Base-by-base conservation (phyloP, 768 basidiomycete genomes). In the Obba rivulosa region DNA sequence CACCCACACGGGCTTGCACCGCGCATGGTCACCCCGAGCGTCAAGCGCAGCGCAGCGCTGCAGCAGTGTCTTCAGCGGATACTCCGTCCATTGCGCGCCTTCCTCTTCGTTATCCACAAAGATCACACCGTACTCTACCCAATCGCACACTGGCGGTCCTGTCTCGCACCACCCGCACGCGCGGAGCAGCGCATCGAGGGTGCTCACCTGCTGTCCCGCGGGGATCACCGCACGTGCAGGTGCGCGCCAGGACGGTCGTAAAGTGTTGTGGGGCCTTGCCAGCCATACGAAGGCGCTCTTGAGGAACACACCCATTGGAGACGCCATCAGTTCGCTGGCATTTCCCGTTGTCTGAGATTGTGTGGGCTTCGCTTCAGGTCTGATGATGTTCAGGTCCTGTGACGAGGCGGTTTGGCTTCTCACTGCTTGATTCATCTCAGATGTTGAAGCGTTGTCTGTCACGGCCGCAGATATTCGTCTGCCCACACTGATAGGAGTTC, bases 91-190 rank as follows among this genome's bases (percentile, higher is more conserved):
- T 7, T 4, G 24, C 13, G 41, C 20, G 3, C 8, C 46, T 23
- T 24, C 44, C n/a, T 47, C 45, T 13, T 43, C 25, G 3, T 54
- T 45, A 43, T 65, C 57, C 11, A 63, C 50, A 49, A 65, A 59
- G 16, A 63, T 47, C 38, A 63, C 59, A n/a, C 63, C 63, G n/a
- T 47, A 47, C 18, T 43, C 20, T 3, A 51, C 56, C 53, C 56
- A 59, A 5, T 20, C 14, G 22, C 48, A 53, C 18, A 36, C 36
- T 24, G n/a, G 21, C 21, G 13, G 31, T 35, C 46, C 24, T 4
- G 24, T 24, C 5, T 35, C 42, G 20, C 44, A 22, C 75, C 74
- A 76, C 13, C 73, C 77, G 55, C 80, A 80, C 2, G 69, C 76
- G 3, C 58, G n/a, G 2, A 80, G 54, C 8, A 80, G 50, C 1